A percentile compares a stretch with the other conserved stretches of the same genome.
Conservation (phyloP, 768 basidiomycete species). For the Agrocybe praecox region DNA sequence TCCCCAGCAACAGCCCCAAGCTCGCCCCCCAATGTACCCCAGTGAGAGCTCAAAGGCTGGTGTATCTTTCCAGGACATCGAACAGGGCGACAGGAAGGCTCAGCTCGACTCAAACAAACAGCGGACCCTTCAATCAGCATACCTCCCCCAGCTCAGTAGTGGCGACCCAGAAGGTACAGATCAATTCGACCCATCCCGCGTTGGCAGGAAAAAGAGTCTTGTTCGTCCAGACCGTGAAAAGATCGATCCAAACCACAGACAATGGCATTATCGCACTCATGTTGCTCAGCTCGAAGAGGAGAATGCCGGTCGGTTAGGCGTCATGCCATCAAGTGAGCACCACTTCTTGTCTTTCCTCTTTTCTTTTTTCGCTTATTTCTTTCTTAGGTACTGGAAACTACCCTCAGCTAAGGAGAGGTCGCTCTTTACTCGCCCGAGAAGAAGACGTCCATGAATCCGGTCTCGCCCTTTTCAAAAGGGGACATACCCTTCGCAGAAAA, state of each 20-base stretch:
- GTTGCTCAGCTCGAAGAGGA: slow-evolving; percentile 79
- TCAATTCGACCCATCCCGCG: slow-evolving; percentile 48
- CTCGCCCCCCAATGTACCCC: slow-evolving; percentile 34
- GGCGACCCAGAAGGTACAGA: slow-evolving; percentile 44
- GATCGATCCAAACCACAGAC: slow-evolving; percentile 91
- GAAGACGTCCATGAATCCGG: slow-evolving; percentile 92
- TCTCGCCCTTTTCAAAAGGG: slow-evolving; percentile 87
- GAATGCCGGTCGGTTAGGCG: slow-evolving; percentile 61
- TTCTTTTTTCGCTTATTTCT: slow-evolving; percentile 6
- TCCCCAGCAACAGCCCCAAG: slow-evolving; percentile 34
- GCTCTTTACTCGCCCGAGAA: slow-evolving; percentile 88
- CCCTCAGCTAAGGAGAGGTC: slow-evolving; percentile 82
- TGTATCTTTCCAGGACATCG: slow-evolving; percentile 71
- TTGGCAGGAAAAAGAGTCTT: slow-evolving; percentile 87
- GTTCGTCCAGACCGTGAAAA: slow-evolving; percentile 94
- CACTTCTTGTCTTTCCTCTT: slow-evolving; percentile 16
- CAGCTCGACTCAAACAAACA: slow-evolving; percentile 59
- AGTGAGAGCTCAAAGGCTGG: slow-evolving; percentile 41
- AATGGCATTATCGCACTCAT: slow-evolving; percentile 93
- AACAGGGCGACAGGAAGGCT: slow-evolving; percentile 68
- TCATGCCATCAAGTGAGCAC: slow-evolving; percentile 81
- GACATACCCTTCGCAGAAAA: slow-evolving; percentile 77
- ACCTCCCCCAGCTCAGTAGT: slow-evolving; percentile 31
- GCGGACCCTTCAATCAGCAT: slow-evolving; percentile 48
- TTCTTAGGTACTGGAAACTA: slow-evolving; percentile 75